phyloP scores from a whole-genome alignment of 1,284 basidiomycete genomes.

The Malassezia arunalokei region DNA sequence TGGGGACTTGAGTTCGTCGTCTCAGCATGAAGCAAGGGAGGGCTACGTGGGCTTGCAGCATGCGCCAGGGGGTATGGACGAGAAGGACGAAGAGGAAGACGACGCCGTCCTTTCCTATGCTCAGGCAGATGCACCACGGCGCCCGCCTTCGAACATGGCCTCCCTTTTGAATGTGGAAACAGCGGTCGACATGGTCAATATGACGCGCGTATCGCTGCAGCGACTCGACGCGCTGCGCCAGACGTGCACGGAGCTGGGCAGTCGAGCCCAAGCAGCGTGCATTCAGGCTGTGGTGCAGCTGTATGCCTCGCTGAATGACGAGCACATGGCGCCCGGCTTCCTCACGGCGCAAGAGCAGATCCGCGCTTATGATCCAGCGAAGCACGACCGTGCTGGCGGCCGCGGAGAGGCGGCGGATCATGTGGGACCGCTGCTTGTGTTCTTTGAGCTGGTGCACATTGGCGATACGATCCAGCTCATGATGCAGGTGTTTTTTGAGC shows the following conservation, averaged over 20 bases:
- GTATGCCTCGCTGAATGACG: slow-evolving; percentile 62
- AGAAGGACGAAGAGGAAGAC: not conserved
- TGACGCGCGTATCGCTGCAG: slow-evolving; percentile 77
- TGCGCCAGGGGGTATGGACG: not conserved
- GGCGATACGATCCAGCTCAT: slow-evolving; percentile 95
- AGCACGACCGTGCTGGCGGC: slow-evolving; percentile 1
- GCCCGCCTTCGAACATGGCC: slow-evolving; percentile 52
- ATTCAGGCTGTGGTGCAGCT: slow-evolving; percentile 82
- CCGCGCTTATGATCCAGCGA: slow-evolving; percentile 20
- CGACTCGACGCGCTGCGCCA: slow-evolving; percentile 76
- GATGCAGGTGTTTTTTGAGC: slow-evolving; percentile 94
- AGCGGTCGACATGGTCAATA: slow-evolving; percentile 80
- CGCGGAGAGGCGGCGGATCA: slow-evolving; percentile 42
- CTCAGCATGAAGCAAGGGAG: not conserved
- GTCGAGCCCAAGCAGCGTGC: slow-evolving; percentile 57
- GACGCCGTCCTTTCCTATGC: not conserved
- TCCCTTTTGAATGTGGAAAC: slow-evolving; percentile 79
- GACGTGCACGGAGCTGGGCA: slow-evolving; percentile 44
- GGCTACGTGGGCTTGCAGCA: slow-evolving; percentile 1
- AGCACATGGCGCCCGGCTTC: slow-evolving; percentile 78
- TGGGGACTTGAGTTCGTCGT: not conserved
- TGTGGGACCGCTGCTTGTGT: slow-evolving; percentile 83
- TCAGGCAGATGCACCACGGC: slow-evolving; percentile 10
- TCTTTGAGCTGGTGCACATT: slow-evolving; percentile 92
- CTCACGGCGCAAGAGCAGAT: slow-evolving; percentile 53